Evolutionary conservation across 1,284 basidiomycete species (phyloP).

Genomic region (Cutaneotrichosporon sp.): DNA sequence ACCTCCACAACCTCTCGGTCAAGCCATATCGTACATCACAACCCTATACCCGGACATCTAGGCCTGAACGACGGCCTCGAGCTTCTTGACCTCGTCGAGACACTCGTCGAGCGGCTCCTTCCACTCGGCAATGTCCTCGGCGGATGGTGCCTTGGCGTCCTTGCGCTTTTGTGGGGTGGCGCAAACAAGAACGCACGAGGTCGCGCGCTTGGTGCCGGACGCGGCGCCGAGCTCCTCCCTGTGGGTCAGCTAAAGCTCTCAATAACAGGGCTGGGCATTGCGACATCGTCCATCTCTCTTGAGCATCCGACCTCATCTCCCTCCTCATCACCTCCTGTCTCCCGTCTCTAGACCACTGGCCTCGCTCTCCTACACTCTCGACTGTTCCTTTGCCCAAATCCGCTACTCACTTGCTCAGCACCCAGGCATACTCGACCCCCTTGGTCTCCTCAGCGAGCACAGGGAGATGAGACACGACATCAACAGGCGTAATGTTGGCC

Average conservation of each 20-base stretch:
- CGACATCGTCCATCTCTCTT: not conserved
- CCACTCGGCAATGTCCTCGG: slow-evolving; percentile 63
- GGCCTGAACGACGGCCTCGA: slow-evolving; percentile 49
- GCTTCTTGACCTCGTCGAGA: slow-evolving; percentile 75
- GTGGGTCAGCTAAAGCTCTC: slow-evolving; percentile 15
- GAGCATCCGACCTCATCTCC: not conserved
- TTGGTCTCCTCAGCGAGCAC: slow-evolving; percentile 86
- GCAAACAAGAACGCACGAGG: slow-evolving; percentile 89
- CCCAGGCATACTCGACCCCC: slow-evolving; percentile 80
- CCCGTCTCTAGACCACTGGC: not conserved
- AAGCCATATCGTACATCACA: slow-evolving; percentile 22
- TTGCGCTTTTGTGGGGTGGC: slow-evolving; percentile 45
- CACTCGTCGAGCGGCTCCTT: slow-evolving; percentile 69
- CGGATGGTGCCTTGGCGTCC: slow-evolving; percentile 58
- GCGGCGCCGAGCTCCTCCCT: slow-evolving; percentile 95
- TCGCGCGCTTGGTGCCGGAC: slow-evolving; percentile 95
- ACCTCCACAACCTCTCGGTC: not conserved
- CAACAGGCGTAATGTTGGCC: slow-evolving; percentile 95
- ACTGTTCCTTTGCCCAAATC: not conserved
- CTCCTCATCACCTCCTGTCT: not conserved
- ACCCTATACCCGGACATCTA: slow-evolving; percentile 5
- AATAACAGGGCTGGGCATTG: not conserved
- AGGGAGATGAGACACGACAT: slow-evolving; percentile 96
- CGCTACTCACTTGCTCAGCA: slow-evolving; percentile 49
- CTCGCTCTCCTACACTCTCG: too few species aligned